These are phyloP conservation scores for Aquilaria sinensis DNA, from an alignment of 345 rosid species.

Conservation along the genomic window DNA sequence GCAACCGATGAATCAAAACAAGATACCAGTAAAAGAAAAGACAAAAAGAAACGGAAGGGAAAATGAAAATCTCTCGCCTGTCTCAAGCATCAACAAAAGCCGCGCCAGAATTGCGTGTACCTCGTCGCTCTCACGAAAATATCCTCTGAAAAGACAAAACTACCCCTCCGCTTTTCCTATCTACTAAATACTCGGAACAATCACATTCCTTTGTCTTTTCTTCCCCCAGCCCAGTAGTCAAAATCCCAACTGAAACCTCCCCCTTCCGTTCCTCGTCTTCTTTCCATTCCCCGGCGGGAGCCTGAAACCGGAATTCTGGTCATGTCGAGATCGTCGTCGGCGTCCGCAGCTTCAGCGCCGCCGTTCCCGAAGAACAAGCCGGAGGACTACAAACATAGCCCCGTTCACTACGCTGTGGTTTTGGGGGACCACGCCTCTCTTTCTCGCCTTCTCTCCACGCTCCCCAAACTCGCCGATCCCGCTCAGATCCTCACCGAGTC, in stretches of 20 bases:
- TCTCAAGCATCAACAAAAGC: conserved; percentile 25
- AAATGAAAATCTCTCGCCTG: neutral
- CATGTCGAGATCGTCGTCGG: conserved; percentile 44
- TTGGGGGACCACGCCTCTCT: conserved; percentile 65
- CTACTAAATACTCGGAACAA: neutral
- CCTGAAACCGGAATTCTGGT: neutral
- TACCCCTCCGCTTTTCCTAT: conserved; percentile 1
- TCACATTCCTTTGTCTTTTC: neutral
- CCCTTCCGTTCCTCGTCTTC: neutral
- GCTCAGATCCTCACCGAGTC: conserved; percentile 55
- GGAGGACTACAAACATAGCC: conserved; percentile 73
- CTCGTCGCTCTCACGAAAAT: conserved; percentile 20
- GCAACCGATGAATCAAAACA: neutral
- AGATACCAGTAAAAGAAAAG: neutral
- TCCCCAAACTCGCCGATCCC: conserved; percentile 68
- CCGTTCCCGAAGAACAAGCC: conserved; percentile 42
- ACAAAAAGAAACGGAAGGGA: conserved; percentile 7
- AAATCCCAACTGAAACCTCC: too few relatives aligned
- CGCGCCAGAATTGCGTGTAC: conserved; percentile 34
- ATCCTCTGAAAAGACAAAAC: neutral
- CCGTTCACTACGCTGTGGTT: conserved; percentile 79
- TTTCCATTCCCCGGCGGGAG: neutral
- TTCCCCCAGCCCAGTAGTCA: neutral
- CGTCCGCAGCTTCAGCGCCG: conserved; percentile 31
- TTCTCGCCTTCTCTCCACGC: conserved; percentile 52